Evolutionary conservation across 176 grass and related monocot species (phyloP), one percentile per base, ranked within the genome.

Genomic region (Olyra latifolia): DNA sequence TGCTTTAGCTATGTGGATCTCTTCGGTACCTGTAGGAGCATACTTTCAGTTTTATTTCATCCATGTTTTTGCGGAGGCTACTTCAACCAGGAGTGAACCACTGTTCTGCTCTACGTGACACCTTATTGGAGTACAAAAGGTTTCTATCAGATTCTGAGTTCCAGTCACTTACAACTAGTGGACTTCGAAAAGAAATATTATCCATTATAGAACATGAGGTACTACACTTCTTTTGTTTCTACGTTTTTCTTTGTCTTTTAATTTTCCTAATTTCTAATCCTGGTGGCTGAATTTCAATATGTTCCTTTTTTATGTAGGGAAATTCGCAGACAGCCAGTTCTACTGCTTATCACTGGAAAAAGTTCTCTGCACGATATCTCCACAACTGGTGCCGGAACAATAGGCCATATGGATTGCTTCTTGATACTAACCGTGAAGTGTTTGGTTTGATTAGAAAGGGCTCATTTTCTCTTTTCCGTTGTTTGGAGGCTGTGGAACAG

Each of bases 371-470:
- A 68, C 88, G 72, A 22, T 98, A 93, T 86, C 83, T 95, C 54
- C 85, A 87, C 23, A 91, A 95, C 72, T 94, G 92, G 92, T 91
- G 92, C 75, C 29, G 72, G 54, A 89, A 84, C 70, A 98, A 82
- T 82, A 69, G 35, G 57, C 95, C 95, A 25, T 95, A 91, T 79
- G 89, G 87, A 43, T 85, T 98, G 79, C 62, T 95, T 87, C 39
- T 98, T 91, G 95, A 98, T 93, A 85, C 57, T 76, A 77, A 80
- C 67, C 64, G 49, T n/a, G 86, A 90, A 60, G 72, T 90, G 43
- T 85, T 94, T 86, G 95, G 95, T 85, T 89, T 98, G 83, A 92
- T 98, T 69, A 90, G 95, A 79, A 98, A 98, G 77, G 66, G 80
- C 45, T 94, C 92, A 48, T 46, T 98, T 83, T 98, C 95, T 81